Percentiles rank a stretch among this genome's conserved stretches.
Conservation (phyloP, 495 filamentous ascomycete genomes). For the Friedmanniomyces endolithicus region DNA sequence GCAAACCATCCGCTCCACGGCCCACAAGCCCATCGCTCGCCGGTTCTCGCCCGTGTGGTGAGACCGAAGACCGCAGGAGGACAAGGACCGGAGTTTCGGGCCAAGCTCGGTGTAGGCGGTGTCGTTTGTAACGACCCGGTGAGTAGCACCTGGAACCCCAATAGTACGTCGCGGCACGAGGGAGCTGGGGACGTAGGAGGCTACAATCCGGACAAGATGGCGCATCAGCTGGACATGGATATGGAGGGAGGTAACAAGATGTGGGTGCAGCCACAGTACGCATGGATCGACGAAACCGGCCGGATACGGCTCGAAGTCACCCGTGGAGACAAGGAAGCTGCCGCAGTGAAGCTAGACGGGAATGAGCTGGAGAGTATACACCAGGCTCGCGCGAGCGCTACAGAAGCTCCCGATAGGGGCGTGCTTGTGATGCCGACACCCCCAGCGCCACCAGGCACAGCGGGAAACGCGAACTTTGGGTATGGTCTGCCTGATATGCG, state of each 20-base stretch:
- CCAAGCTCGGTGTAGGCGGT: constrained; percentile 27
- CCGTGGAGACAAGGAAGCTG: constrained; percentile 12
- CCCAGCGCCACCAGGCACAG: background rate
- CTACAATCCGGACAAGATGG: constrained; percentile 1
- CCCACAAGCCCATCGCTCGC: constrained; percentile 49
- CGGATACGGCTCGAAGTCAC: constrained; percentile 9
- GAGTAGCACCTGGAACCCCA: background rate
- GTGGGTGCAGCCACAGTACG: constrained; percentile 11
- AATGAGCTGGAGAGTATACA: background rate
- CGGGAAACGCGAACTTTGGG: constrained; percentile 7
- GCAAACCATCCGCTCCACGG: constrained; percentile 76
- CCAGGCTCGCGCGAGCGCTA: too few relatives aligned
- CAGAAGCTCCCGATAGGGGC: background rate
- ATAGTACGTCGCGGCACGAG: background rate
- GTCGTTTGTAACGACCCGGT: constrained; percentile 20
- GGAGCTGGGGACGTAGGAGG: background rate
- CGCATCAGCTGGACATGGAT: constrained; percentile 6
- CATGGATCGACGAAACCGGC: constrained; percentile 12
- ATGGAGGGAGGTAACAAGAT: constrained; percentile 16
- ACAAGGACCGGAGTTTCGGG: constrained; percentile 4
- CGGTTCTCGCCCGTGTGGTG: constrained; percentile 60
- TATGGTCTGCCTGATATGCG: background rate
- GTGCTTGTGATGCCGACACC: background rate
- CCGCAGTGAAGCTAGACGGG: constrained; percentile 10
- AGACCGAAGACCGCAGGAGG: constrained; percentile 21